Conservation (phyloP, 1,284 basidiomycete species). For the Mycosarcoma maydis region DNA sequence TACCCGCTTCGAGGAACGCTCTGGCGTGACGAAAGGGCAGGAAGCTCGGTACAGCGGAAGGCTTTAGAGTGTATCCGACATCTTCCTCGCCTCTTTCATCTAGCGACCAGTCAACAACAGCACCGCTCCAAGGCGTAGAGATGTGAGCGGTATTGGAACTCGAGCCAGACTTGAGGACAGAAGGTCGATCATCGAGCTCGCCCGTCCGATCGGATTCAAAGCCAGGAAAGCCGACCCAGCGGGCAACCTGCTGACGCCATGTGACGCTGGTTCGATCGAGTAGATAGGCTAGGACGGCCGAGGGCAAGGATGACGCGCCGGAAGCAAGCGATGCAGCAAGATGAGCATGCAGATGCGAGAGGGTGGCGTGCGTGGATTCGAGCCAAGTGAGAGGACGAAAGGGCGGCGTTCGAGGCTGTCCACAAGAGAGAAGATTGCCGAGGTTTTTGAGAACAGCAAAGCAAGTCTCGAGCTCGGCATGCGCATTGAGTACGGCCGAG, state of each 20-base stretch:
- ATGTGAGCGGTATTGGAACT: conserved; percentile 2
- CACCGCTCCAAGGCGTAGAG: conserved; percentile 48
- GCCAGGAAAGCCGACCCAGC: conserved; percentile 55
- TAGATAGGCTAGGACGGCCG: conserved; percentile 37
- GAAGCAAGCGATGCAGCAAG: conserved; percentile 43
- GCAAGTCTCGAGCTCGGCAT: conserved; percentile 33
- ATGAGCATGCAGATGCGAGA: conserved; percentile 50
- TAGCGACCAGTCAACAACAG: conserved; percentile 46
- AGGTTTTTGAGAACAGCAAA: conserved; percentile 27
- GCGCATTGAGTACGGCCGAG: conserved; percentile 34
- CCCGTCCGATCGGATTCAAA: conserved; percentile 34
- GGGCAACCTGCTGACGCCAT: conserved; percentile 42
- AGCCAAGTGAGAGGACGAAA: conserved; percentile 38
- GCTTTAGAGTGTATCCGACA: conserved; percentile 50
- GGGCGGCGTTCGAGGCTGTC: conserved; percentile 27
- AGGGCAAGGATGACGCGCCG: conserved; percentile 23
- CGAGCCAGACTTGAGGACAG: conserved; percentile 4
- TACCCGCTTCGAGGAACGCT: conserved; percentile 49
- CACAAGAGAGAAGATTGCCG: conserved; percentile 32
- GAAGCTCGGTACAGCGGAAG: conserved; percentile 46
- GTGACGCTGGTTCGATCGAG: conserved; percentile 39
- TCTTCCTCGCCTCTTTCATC: conserved; percentile 54
- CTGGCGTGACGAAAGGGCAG: conserved; percentile 37
- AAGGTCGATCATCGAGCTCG: conserved; percentile 26
- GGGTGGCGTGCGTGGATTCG: conserved; percentile 19